Conservation (phyloP, 169 alveolate species). For the Amoebophrya sp. region DNA sequence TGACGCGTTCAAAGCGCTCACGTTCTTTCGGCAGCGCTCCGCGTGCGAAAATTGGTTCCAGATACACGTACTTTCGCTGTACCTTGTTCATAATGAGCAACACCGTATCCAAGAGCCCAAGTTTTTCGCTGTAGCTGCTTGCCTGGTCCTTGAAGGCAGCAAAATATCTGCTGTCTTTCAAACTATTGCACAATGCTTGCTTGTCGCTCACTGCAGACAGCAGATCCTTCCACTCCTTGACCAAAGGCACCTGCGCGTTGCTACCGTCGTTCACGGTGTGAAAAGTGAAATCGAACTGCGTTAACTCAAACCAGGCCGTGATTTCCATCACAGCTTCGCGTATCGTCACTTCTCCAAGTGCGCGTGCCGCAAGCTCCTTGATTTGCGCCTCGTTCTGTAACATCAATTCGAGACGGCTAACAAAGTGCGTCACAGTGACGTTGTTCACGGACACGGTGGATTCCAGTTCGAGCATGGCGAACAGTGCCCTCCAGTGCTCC, state of each 20-base stretch:
- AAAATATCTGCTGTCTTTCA: constrained; percentile 56
- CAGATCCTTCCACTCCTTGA: constrained; percentile 86
- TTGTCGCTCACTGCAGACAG: constrained; percentile 79
- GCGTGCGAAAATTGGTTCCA: constrained; percentile 84
- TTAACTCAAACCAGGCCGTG: constrained; percentile 79
- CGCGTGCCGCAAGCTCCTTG: constrained; percentile 76
- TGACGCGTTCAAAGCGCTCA: constrained; percentile 78
- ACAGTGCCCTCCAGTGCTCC: constrained; percentile 83
- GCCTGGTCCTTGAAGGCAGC: constrained; percentile 64
- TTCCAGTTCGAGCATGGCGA: constrained; percentile 66
- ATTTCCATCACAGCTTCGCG: constrained; percentile 84
- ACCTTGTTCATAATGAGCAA: constrained; percentile 66
- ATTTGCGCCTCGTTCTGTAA: constrained; percentile 63
- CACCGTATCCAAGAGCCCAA: constrained; percentile 73
- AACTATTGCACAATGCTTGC: constrained; percentile 66
- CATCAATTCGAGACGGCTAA: constrained; percentile 61
- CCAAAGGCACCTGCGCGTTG: constrained; percentile 67
- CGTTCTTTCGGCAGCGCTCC: constrained; percentile 85
- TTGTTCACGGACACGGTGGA: constrained; percentile 69
- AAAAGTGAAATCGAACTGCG: constrained; percentile 73
- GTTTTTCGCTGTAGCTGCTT: constrained; percentile 70
- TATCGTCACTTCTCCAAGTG: constrained; percentile 84
- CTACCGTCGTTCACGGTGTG: constrained; percentile 59
- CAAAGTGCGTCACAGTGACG: constrained; percentile 63
- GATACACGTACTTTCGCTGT: constrained; percentile 84